Evolutionary conservation across 2,329 filamentous ascomycete genomes (phyloP), one percentile per base, ranked within the genome.

Genomic region (Sarocladiaceae sp.): DNA sequence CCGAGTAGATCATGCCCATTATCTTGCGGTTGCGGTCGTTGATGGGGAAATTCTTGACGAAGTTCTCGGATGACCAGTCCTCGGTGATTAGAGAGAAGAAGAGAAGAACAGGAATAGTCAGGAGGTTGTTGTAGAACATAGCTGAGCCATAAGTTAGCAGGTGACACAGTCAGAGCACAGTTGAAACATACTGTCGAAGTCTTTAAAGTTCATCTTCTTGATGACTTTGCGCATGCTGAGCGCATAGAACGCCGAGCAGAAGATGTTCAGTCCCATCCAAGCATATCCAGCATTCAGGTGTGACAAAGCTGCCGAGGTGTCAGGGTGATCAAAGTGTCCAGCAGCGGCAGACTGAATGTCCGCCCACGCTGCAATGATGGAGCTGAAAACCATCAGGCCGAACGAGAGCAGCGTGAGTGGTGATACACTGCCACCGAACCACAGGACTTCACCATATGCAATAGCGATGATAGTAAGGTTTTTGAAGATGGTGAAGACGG

Each of bases 61-160:
- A 71, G 72, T 96, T 96, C 55, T 77, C 77, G 51, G 81, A 74
- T 6, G 90, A 93, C 91, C 91, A 96, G 74, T 96, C 87, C 70
- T 96, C 91, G 59, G 87, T 74, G 57, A 94, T 62, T 52, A 95
- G 75, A 25, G 91, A 93, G 67, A 84, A 83, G 60, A 88, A 68
- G 55, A 96, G 71, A 40, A 96, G 83, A 63, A 96, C 85, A 39
- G 91, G 91, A 58, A 96, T 94, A 53, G 90, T 93, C 59, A 96
- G 83, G 50, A 96, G 80, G 73, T 96, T 96, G 82, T 96, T 96
- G 79, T 96, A 96, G 76, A 91, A 96, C 91, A 96, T 96, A 64
- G 90, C 90, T 96, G 26, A n/a, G 5, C 44, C n/a, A n/a, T n/a
- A 40, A 6, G 62, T 67, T 62, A 72, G 66, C 31, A 13, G 3